A percentile compares a stretch with the other conserved stretches of the same genome.
Conservation (phyloP, 75 land plant species). For the Isoetes taiwanensis region DNA sequence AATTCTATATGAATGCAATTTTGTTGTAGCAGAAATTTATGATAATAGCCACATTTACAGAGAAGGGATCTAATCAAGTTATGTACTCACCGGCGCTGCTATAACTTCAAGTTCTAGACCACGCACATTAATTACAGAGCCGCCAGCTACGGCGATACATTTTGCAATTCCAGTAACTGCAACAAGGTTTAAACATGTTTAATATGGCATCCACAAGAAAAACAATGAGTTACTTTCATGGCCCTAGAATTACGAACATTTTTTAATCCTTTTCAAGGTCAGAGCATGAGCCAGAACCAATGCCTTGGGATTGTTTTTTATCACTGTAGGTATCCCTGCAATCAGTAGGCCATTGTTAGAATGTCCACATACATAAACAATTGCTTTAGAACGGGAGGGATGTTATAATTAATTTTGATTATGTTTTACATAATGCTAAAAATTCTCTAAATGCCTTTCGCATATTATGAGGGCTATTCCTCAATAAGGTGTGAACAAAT, state of each 20-base stretch:
- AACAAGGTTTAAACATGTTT: background rate
- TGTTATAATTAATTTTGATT: too few relatives aligned
- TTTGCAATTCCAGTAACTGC: constrained; percentile 16
- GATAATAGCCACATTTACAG: too few relatives aligned
- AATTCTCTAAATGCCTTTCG: too few relatives aligned
- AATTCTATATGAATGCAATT: too few relatives aligned
- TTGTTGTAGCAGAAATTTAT: too few relatives aligned
- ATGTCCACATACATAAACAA: background rate
- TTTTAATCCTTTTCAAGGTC: constrained; percentile 54
- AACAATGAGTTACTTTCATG: background rate
- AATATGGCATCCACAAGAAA: background rate
- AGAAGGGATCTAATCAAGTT: too few relatives aligned
- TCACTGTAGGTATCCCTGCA: constrained; percentile 69
- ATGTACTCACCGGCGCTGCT: constrained; percentile 49
- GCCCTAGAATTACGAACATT: constrained; percentile 32
- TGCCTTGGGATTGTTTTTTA: constrained; percentile 67
- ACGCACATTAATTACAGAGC: constrained; percentile 41
- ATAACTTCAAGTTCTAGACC: constrained; percentile 44
- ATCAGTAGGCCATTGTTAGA: background rate
- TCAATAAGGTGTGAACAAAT: background rate
- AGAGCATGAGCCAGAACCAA: constrained; percentile 71
- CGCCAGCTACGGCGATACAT: constrained; percentile 28
- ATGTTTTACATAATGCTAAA: too few relatives aligned
- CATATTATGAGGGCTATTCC: background rate
- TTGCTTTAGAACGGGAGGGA: too few relatives aligned